These are phyloP conservation scores for Ustilago crameri DNA, from an alignment of 1,284 basidiomycete species.

Conservation along the genomic window DNA sequence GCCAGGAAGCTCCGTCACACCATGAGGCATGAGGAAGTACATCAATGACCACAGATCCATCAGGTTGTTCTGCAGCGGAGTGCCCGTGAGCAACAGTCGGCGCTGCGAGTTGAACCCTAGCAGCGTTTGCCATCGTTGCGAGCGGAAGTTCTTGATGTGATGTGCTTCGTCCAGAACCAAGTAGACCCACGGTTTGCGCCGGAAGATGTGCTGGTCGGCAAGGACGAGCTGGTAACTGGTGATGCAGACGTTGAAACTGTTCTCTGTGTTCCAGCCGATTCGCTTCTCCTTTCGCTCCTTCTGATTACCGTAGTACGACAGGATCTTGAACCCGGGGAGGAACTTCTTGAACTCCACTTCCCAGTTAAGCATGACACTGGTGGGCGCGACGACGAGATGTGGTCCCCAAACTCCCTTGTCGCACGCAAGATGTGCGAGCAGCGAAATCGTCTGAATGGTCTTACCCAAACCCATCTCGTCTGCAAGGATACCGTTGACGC, in stretches of 20 bases:
- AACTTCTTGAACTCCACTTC: slow-evolving; percentile 99
- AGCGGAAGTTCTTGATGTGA: slow-evolving; percentile 98
- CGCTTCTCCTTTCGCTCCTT: slow-evolving; percentile 93
- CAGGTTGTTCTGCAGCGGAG: slow-evolving; percentile 93
- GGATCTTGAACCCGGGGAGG: slow-evolving; percentile 88
- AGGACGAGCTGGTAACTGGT: slow-evolving; percentile 92
- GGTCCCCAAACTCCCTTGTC: slow-evolving; percentile 96
- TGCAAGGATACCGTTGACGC: slow-evolving; percentile 90
- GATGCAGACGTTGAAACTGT: slow-evolving; percentile 94
- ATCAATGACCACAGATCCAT: slow-evolving; percentile 95
- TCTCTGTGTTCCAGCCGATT: slow-evolving; percentile 91
- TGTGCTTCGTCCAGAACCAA: slow-evolving; percentile 97
- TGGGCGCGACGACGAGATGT: slow-evolving; percentile 93
- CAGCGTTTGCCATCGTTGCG: slow-evolving; percentile 92
- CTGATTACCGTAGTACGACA: slow-evolving; percentile 90
- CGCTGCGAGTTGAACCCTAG: slow-evolving; percentile 93
- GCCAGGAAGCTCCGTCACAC: slow-evolving; percentile 65
- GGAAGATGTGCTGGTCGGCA: slow-evolving; percentile 92
- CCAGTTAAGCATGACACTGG: slow-evolving; percentile 95
- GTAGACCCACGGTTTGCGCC: slow-evolving; percentile 94
- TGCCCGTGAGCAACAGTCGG: slow-evolving; percentile 88
- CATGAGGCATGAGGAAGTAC: slow-evolving; percentile 92
- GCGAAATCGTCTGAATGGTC: slow-evolving; percentile 94
- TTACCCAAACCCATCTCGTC: slow-evolving; percentile 76
- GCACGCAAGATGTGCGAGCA: slow-evolving; percentile 92